Evolutionary conservation across 2,329 filamentous ascomycete species (phyloP), one percentile per base, ranked within the genome.

Genomic region (Colletotrichum gloeosporioides): DNA sequence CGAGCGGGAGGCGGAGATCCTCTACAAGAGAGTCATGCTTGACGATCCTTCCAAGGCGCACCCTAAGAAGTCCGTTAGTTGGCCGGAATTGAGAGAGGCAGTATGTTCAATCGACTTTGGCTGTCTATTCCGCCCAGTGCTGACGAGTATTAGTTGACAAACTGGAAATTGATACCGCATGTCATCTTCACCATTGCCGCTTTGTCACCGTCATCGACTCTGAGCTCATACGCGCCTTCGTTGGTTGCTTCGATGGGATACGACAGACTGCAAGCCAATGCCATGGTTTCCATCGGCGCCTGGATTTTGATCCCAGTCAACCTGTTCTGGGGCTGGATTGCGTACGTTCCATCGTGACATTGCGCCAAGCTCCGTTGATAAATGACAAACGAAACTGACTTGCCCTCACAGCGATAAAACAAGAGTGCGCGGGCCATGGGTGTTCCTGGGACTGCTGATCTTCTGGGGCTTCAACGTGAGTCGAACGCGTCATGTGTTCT

Each of bases 91-190:
- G 57, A 84, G 81, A 70, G 80, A 79, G 16, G 83, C 83, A 25
- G 84, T 85, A 78, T 49, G 83, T 74, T 27, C 25, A 53, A 76
- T 29, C 18, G 31, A 8, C 31, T 49, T 31, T 10, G 13, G 18
- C 31, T 70, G 15, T 29, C 15, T 16, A 12, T 13, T 16, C 53
- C 9, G 44, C 6, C 12, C 18, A 9, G n/a, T 36, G 36, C 73
- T 78, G 12, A 78, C 53, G 12, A 3, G 27, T n/a, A 16, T 61
- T 29, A 85, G 82, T 79, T 85, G 18, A 84, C 83, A 16, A 86
- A 86, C 78, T 85, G 83, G 84, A 81, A 77, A 25, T 79, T 86
- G 8, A 76, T 85, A 9, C 81, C 84, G 5, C 85, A 86, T 62
- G 53, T 85, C 39, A 61, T 83, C 4, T 80, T 78, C 31, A 84